These are phyloP conservation scores for Cryptococcus sp. DNA, from an alignment of 1,284 basidiomycete genomes.

Conservation along the genomic window DNA sequence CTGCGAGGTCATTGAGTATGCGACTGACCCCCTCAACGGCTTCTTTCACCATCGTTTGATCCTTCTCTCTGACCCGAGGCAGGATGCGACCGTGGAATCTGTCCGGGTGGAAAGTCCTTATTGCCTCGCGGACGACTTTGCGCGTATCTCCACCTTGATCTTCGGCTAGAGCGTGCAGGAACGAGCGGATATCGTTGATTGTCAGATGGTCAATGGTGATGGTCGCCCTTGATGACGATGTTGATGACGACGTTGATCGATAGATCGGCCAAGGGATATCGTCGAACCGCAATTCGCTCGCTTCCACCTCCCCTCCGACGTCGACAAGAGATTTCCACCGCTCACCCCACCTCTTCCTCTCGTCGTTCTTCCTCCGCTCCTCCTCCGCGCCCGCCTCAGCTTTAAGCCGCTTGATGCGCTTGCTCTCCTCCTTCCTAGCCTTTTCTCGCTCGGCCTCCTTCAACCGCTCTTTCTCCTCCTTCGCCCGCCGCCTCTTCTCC, in stretches of 20 bases:
- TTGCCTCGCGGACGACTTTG: slow-evolving; percentile 62
- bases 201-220: slow-evolving; percentile 58
- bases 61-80: slow-evolving; percentile 59
- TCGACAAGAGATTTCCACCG: slow-evolving; percentile 12
- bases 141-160: slow-evolving; percentile 56
- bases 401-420: slow-evolving; percentile 11
- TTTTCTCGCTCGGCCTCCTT: slow-evolving; percentile 14
- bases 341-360: slow-evolving; percentile 21
- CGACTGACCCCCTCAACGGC: slow-evolving; percentile 59
- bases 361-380: slow-evolving; percentile 12
- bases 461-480: slow-evolving; percentile 18
- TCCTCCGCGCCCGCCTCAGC: slow-evolving; percentile 11
- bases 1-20: slow-evolving; percentile 62
- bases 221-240: background rate
- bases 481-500: slow-evolving; percentile 9
- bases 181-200: slow-evolving; percentile 58
- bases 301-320: slow-evolving; percentile 10
- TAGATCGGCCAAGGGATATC: slow-evolving; percentile 81
- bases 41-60: slow-evolving; percentile 63
- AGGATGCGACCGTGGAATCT: slow-evolving; percentile 66
- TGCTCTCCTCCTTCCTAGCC: slow-evolving; percentile 15
- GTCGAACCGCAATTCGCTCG: slow-evolving; percentile 55
- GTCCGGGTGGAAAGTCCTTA: slow-evolving; percentile 74
- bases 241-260: slow-evolving; percentile 40
- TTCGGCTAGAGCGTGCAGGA: slow-evolving; percentile 59